Conservation (phyloP, 192 early-diverging fungal genomes). For the Chytriomyces hyalinus region DNA sequence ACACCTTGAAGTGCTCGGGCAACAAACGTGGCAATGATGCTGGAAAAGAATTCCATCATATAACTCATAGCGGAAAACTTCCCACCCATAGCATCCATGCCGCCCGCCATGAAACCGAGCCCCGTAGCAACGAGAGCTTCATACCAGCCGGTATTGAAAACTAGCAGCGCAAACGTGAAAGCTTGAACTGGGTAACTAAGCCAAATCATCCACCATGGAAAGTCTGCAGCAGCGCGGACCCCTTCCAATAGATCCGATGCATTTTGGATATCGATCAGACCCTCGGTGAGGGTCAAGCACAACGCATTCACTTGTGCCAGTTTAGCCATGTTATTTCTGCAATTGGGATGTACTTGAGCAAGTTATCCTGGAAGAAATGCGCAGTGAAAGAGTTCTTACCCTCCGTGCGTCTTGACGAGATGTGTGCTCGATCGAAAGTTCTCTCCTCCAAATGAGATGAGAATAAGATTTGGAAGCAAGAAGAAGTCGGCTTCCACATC, state of each 20-base stretch:
- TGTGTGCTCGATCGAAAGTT: constrained; percentile 39
- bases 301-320: constrained; percentile 53
- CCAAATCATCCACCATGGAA: constrained; percentile 23
- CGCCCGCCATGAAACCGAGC: constrained; percentile 44
- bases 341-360: no score
- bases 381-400: constrained; percentile 22
- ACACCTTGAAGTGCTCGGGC: constrained; percentile 30
- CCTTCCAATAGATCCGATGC: constrained; percentile 38
- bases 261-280: constrained; percentile 39
- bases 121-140: constrained; percentile 42
- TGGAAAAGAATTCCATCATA: constrained; percentile 49
- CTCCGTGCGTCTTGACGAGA: constrained; percentile 39
- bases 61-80: constrained; percentile 37
- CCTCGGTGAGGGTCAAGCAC: constrained; percentile 35
- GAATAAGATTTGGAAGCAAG: constrained; percentile 44
- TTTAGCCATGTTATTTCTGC: constrained; percentile 44
- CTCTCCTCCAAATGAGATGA: constrained; percentile 54
- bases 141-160: constrained; percentile 47
- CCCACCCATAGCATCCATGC: constrained; percentile 29
- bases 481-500: constrained; percentile 48
- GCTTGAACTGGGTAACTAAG: constrained; percentile 46
- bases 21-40: constrained; percentile 34
- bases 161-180: constrained; percentile 44
- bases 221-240: constrained; percentile 28
- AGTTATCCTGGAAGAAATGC: no score